A percentile compares a stretch with the other conserved stretches of the same genome.
These are phyloP conservation scores for Trichoderma afroharzianum DNA, from an alignment of 2,329 filamentous ascomycete species.

Conservation along the genomic window DNA sequence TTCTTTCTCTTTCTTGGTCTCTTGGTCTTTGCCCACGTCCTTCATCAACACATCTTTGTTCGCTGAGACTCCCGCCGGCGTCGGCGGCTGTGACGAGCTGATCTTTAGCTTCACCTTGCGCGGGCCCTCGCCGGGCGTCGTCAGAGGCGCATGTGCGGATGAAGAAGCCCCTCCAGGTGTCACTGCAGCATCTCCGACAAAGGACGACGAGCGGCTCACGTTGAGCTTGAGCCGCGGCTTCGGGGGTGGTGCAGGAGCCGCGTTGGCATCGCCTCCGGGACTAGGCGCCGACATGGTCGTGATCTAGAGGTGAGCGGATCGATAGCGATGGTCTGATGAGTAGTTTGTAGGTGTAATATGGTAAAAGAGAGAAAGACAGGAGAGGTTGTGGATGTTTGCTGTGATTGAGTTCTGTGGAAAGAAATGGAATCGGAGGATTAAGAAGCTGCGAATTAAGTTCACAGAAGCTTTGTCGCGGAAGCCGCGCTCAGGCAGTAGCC, in stretches of 20 bases:
- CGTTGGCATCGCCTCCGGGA: conserved; percentile 23
- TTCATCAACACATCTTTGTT: neutral
- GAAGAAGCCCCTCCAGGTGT: conserved; percentile 18
- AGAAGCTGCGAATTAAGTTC: neutral
- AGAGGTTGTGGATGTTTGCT: too few relatives aligned
- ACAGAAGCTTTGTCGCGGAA: neutral
- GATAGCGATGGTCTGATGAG: neutral
- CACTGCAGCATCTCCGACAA: conserved; percentile 29
- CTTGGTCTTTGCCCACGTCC: conserved; percentile 12
- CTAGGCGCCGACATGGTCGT: conserved; percentile 29
- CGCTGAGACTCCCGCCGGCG: conserved; percentile 28
- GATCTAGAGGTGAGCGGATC: neutral
- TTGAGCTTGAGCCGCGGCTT: conserved; percentile 41
- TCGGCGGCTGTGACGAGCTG: conserved; percentile 37
- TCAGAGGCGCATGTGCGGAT: conserved; percentile 2
- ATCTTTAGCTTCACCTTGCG: conserved; percentile 44
- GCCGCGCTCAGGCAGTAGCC: conserved; percentile 10
- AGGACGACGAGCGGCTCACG: conserved; percentile 35
- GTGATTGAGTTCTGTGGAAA: neutral
- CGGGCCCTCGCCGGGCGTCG: conserved; percentile 31
- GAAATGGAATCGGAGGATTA: neutral
- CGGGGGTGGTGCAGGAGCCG: conserved; percentile 27
- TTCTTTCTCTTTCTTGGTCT: neutral
- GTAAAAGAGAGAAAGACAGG: neutral
- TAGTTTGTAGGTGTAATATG: too few relatives aligned